Percentiles rank a stretch among this genome's conserved stretches.
These are phyloP conservation scores for Tylopilus rubrobrunneus DNA, from an alignment of 768 basidiomycete species.

Conservation along the genomic window DNA sequence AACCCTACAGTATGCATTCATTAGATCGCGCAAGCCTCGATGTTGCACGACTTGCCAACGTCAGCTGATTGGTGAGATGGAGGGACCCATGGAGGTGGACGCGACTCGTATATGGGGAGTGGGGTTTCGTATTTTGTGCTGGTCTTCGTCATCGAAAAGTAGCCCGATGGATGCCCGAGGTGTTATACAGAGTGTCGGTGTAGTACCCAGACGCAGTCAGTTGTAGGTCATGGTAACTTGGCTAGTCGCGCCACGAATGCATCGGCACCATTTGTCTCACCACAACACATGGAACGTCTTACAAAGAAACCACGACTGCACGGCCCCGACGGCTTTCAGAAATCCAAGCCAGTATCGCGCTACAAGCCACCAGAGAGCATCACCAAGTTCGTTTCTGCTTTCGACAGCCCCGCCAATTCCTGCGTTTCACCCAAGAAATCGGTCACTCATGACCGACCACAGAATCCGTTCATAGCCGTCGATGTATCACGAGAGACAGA, in stretches of 20 bases:
- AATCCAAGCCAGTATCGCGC: conserved; percentile 14
- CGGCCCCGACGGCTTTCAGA: conserved; percentile 30
- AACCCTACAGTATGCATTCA: conserved; percentile 46
- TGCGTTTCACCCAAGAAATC: not conserved
- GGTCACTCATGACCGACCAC: conserved; percentile 11
- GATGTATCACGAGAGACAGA: conserved; percentile 2
- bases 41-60: conserved; percentile 46
- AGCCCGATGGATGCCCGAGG: too few relatives aligned
- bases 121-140: conserved; percentile 24
- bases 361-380: conserved; percentile 25
- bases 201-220: too few relatives aligned
- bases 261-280: not conserved
- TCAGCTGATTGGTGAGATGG: conserved; percentile 63
- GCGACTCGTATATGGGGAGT: conserved; percentile 57
- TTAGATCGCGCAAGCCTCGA: not conserved
- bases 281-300: conserved; percentile 9
- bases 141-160: conserved; percentile 19
- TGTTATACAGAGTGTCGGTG: too few relatives aligned
- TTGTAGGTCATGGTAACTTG: too few relatives aligned
- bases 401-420: conserved; percentile 9
- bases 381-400: conserved; percentile 30
- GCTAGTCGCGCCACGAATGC: too few relatives aligned
- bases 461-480: conserved; percentile 20
- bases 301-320: conserved; percentile 15
- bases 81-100: conserved; percentile 73